These are phyloP conservation scores for Starmerella cellae DNA, from an alignment of 805 yeast genomes.

Conservation along the genomic window DNA sequence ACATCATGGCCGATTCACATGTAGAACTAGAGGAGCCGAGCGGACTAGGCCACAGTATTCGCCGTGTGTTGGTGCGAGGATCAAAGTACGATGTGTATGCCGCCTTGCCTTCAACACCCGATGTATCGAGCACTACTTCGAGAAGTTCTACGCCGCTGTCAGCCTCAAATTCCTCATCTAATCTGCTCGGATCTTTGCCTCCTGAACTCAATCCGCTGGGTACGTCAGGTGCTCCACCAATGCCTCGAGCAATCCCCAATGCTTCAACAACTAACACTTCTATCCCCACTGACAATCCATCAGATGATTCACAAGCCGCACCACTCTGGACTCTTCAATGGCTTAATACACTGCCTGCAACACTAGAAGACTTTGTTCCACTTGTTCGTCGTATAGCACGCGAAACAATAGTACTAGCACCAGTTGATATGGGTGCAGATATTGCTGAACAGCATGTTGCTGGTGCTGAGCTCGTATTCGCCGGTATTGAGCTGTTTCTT, in stretches of 20 bases:
- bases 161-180: background rate
- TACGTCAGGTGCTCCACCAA: background rate
- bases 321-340: background rate
- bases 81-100: slow-evolving; percentile 13
- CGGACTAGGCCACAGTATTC: slow-evolving; percentile 3
- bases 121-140: background rate
- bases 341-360: background rate
- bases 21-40: slow-evolving; percentile 4
- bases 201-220: background rate
- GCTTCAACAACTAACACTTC: background rate
- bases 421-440: slow-evolving; percentile 8
- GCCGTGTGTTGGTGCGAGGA: slow-evolving; percentile 9
- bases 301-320: background rate
- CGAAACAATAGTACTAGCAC: slow-evolving; percentile 6
- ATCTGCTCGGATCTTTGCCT: background rate
- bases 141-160: background rate
- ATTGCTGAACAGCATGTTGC: background rate
- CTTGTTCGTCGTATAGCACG: slow-evolving; percentile 3
- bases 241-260: background rate
- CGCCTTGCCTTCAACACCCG: background rate
- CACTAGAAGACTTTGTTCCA: background rate
- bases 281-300: background rate
- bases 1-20: slow-evolving; percentile 13
- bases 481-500: slow-evolving; percentile 10
- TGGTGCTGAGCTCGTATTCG: slow-evolving; percentile 1